A percentile compares a stretch with the other conserved stretches of the same genome.
Evolutionary conservation across 805 yeast genomes (phyloP).

Genomic region (Cyberlindnera euphorbiae): DNA sequence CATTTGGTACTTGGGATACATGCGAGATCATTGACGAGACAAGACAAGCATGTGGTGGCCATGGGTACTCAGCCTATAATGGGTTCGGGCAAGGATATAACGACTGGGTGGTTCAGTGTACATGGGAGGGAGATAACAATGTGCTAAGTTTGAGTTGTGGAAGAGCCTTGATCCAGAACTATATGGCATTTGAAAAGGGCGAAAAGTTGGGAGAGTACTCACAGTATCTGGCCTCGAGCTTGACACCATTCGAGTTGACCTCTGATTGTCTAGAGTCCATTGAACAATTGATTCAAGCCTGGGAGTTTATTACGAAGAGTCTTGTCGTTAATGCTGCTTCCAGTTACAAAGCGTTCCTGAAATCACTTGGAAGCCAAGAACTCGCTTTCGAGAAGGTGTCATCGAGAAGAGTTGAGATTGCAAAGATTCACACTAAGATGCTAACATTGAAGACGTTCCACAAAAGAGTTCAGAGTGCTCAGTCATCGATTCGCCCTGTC

Average conservation of each 20-base stretch:
- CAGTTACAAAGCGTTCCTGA: conserved; percentile 11
- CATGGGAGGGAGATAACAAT: conserved; percentile 97
- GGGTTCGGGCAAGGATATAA: conserved; percentile 82
- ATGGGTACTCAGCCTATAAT: conserved; percentile 85
- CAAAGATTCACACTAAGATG: conserved; percentile 35
- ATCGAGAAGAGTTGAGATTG: conserved; percentile 24
- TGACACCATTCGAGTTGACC: conserved; percentile 7
- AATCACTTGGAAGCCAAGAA: conserved; percentile 14
- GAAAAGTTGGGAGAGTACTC: conserved; percentile 25
- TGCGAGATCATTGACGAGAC: conserved; percentile 77
- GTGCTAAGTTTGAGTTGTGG: conserved; percentile 81
- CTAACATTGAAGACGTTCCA: conserved; percentile 30
- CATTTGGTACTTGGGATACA: conserved; percentile 84
- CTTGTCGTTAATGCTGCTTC: conserved; percentile 15
- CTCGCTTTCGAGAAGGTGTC: conserved; percentile 23
- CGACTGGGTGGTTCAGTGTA: conserved; percentile 95
- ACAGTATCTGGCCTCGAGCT: conserved; percentile 23
- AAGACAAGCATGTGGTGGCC: conserved; percentile 53
- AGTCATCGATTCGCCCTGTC: conserved; percentile 33
- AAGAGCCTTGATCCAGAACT: conserved; percentile 49
- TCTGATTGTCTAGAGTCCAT: conserved; percentile 18
- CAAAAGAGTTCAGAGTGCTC: conserved; percentile 21
- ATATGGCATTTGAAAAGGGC: conserved; percentile 30
- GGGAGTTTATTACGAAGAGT: conserved; percentile 30
- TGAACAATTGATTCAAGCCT: conserved; percentile 20